phyloP scores from a whole-genome alignment of 495 filamentous ascomycete species.

The Astrocystis sublimbata region DNA sequence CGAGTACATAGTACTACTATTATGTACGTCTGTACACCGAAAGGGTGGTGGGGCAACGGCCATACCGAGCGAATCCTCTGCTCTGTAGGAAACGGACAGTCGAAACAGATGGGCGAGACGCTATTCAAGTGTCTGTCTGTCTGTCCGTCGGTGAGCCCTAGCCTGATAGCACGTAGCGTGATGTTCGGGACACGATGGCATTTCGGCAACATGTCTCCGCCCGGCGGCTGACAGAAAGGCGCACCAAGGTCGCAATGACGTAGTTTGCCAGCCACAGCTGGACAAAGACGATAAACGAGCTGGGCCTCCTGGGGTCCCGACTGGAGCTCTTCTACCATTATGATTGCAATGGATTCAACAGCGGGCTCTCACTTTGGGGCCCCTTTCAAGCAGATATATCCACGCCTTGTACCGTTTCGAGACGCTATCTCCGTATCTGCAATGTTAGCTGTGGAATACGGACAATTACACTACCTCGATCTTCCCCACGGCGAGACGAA shows the following conservation, averaged over 20 bases:
- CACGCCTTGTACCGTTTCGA: not conserved
- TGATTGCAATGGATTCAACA: not conserved
- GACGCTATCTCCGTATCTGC: too few species aligned
- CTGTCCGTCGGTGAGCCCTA: slow-evolving; percentile 30
- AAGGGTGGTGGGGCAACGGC: slow-evolving; percentile 31
- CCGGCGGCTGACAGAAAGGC: slow-evolving; percentile 6
- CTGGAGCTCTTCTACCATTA: not conserved
- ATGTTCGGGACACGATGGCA: not conserved
- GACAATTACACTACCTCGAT: not conserved
- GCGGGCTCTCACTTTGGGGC: too few species aligned
- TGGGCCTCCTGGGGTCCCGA: not conserved
- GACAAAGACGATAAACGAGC: too few species aligned
- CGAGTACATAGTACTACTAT: too few species aligned
- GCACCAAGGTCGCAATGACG: slow-evolving; percentile 17
- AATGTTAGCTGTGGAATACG: not conserved
- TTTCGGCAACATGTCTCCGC: not conserved
- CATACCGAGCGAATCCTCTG: slow-evolving; percentile 32
- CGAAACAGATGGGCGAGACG: slow-evolving; percentile 14
- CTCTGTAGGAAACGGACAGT: slow-evolving; percentile 27
- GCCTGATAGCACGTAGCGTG: not conserved
- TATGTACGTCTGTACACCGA: slow-evolving; percentile 11
- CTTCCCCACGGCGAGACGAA: not conserved
- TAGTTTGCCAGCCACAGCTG: slow-evolving; percentile 3
- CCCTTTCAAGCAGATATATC: not conserved
- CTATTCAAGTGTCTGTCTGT: not conserved